Evolutionary conservation across 2,329 filamentous ascomycete genomes (phyloP), one percentile per base, ranked within the genome.

Genomic region (Cercospora berteroae): DNA sequence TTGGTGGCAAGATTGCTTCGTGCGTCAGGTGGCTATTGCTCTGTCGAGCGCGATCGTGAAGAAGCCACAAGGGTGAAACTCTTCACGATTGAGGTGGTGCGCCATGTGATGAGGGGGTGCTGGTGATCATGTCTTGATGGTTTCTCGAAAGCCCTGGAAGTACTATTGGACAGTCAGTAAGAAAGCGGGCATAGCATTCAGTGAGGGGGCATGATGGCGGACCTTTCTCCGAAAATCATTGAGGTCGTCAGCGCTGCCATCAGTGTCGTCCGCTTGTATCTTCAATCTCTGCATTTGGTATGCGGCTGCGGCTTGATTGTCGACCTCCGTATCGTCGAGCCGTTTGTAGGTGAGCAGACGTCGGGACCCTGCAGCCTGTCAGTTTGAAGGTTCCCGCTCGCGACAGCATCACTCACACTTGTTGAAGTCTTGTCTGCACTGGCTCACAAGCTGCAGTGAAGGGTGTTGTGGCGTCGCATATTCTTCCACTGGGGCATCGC

Each of bases 381-480:
- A 60, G 42, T 52, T 1, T 8, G 3, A 20, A 31, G 42, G 12
- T 57, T 25, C 39, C 4, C 20, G 29, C 7, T 18, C 18, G 12
- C 31, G 27, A 16, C 29, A 2, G 13, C 62, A 10, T 5, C n/a
- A 18, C 39, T 74, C 83, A 79, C 92, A 99, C 80, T 91, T 95
- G 76, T 93, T 94, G 77, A 99, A 99, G 0, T 86, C 84, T 77
- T 99, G 95, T 6, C 91, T 88, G 76, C 93, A 97, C 31, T 93
- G 86, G 52, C 86, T 88, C 20, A 93, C 85, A 25, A 94, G 81
- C 74, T 90, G 86, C 13, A 99, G 81, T 66, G 86, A 87, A 0
- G 91, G 90, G 77, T 98, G 93, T 20, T 84, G 85, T 0, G 94
- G 94, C 13, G 94, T 85, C 0, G 87, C 83, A 23, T 97, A 87